phyloP scores from a whole-genome alignment of 2,329 filamentous ascomycete genomes.

The Fusarium sambucinum region DNA sequence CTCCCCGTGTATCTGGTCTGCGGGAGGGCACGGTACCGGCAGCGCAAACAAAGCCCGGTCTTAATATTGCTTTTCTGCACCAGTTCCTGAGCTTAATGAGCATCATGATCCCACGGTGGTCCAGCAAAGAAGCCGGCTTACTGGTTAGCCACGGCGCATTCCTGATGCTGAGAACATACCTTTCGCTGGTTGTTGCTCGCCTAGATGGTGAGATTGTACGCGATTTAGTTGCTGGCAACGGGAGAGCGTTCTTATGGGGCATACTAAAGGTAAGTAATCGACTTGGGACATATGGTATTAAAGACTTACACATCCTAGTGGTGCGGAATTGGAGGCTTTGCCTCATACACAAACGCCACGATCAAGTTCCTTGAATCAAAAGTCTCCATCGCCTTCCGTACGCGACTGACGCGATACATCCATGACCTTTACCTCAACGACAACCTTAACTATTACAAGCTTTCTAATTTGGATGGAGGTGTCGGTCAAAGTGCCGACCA shows the following conservation, averaged over 20 bases:
- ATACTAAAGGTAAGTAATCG: conserved; percentile 74
- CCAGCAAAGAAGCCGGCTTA: conserved; percentile 93
- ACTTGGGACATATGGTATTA: too few species aligned
- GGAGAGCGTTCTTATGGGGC: conserved; percentile 87
- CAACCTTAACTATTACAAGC: conserved; percentile 95
- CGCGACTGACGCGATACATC: conserved; percentile 92
- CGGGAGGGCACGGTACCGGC: conserved; percentile 82
- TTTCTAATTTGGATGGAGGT: conserved; percentile 91
- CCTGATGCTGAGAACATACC: conserved; percentile 89
- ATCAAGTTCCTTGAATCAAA: conserved; percentile 99
- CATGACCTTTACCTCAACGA: conserved; percentile 97
- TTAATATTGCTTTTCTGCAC: conserved; percentile 96
- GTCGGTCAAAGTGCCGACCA: conserved; percentile 94
- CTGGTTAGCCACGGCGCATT: conserved; percentile 91
- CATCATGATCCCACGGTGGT: conserved; percentile 97
- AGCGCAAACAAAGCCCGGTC: conserved; percentile 88
- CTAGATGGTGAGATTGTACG: conserved; percentile 96
- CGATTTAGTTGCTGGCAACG: conserved; percentile 95
- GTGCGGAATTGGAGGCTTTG: conserved; percentile 92
- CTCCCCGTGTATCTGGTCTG: conserved; percentile 84
- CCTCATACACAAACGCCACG: conserved; percentile 98
- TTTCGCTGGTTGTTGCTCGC: conserved; percentile 91
- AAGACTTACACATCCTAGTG: conserved; percentile 63
- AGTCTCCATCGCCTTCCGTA: conserved; percentile 97
- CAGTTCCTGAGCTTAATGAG: conserved; percentile 96